Evolutionary conservation across 805 yeast genomes (phyloP).

Genomic region (Kodamaea kaohsiungensis): DNA sequence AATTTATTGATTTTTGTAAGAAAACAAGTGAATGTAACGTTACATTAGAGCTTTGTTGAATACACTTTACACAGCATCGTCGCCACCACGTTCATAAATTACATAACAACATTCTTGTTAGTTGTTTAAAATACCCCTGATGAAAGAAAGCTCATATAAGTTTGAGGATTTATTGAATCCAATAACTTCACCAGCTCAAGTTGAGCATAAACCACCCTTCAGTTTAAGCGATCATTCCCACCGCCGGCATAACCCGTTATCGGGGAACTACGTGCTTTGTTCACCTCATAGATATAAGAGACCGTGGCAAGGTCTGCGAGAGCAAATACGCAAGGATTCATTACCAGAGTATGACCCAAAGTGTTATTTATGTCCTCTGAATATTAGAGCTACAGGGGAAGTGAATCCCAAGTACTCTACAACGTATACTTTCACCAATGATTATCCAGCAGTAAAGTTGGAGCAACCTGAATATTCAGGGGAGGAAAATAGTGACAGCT

Average conservation of each 20-base stretch:
- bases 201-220: constrained; percentile 22
- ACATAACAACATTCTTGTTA: neutral
- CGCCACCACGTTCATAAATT: neutral
- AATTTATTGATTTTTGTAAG: neutral
- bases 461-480: constrained; percentile 50
- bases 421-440: constrained; percentile 66
- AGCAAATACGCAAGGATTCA: constrained; percentile 26
- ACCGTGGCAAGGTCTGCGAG: constrained; percentile 81
- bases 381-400: constrained; percentile 62
- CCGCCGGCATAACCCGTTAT: constrained; percentile 67
- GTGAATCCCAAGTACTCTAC: constrained; percentile 55
- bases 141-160: constrained; percentile 3
- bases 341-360: constrained; percentile 58
- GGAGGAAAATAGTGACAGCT: constrained; percentile 13
- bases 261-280: constrained; percentile 67
- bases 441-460: constrained; percentile 66
- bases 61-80: neutral
- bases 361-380: constrained; percentile 75
- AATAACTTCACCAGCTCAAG: constrained; percentile 15
- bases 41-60: neutral
- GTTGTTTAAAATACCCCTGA: neutral
- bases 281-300: constrained; percentile 78
- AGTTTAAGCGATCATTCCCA: constrained; percentile 62
- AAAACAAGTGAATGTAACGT: neutral
- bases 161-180: constrained; percentile 25